phyloP scores from a whole-genome alignment of 2,329 filamentous ascomycete genomes.

The Myriosclerotinia scirpicola region DNA sequence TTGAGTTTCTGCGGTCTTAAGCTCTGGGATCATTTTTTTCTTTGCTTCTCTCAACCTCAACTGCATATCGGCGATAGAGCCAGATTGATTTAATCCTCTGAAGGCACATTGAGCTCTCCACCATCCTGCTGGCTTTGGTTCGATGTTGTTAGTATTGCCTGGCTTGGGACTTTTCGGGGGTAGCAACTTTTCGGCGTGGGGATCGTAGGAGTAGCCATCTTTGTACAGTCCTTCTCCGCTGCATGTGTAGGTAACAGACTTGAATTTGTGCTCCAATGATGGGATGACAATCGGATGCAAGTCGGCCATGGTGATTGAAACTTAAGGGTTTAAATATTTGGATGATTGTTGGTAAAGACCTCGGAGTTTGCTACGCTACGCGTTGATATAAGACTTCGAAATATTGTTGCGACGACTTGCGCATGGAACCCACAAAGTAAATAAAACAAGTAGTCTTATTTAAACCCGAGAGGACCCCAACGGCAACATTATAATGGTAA shows the following conservation, averaged over 20 bases:
- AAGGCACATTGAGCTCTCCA: slow-evolving; percentile 33
- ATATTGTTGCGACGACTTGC: slow-evolving; percentile 6
- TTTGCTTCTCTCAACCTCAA: slow-evolving; percentile 28
- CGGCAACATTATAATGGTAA: too few species aligned
- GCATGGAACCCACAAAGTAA: neutral
- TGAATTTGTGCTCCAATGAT: slow-evolving; percentile 25
- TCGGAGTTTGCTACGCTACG: too few species aligned
- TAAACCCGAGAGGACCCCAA: neutral
- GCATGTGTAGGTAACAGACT: slow-evolving; percentile 30
- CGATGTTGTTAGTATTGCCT: slow-evolving; percentile 20
- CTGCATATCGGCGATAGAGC: slow-evolving; percentile 28
- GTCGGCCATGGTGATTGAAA: slow-evolving; percentile 24
- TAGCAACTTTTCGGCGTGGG: slow-evolving; percentile 27
- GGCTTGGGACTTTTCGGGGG: slow-evolving; percentile 28
- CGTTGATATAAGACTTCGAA: neutral
- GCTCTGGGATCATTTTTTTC: slow-evolving; percentile 27
- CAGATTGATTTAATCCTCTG: slow-evolving; percentile 27
- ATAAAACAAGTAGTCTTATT: neutral
- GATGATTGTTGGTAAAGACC: neutral
- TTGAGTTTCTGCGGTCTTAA: slow-evolving; percentile 26
- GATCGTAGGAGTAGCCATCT: slow-evolving; percentile 28
- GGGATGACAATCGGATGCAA: slow-evolving; percentile 29
- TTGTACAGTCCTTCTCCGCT: slow-evolving; percentile 29
- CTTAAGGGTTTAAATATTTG: neutral
- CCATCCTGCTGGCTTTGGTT: slow-evolving; percentile 28